phyloP scores from a whole-genome alignment of 106 monocot genomes.

The Acorus gramineus region DNA sequence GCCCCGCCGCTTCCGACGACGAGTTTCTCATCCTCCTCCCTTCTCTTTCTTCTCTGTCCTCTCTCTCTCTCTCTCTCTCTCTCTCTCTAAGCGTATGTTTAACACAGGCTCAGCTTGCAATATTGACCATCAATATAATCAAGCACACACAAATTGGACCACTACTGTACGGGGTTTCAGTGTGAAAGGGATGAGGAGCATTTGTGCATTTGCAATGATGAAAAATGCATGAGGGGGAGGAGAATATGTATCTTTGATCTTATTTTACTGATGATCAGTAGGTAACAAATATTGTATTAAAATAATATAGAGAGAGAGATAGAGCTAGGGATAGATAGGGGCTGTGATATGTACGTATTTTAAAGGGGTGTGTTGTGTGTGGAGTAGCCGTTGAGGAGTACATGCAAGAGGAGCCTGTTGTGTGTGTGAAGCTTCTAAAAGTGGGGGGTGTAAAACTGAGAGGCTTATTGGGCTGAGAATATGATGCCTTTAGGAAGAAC shows the following conservation, averaged over 20 bases:
- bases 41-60: not conserved
- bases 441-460: no score
- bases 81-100: no score
- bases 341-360: not conserved
- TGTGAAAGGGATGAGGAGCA: not conserved
- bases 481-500: no score
- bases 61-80: no score
- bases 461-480: no score
- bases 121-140: not conserved
- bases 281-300: no score
- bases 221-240: not conserved
- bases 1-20: conserved; percentile 13
- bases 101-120: no score
- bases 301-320: conserved; percentile 1
- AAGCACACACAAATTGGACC: not conserved
- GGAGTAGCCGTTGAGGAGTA: not conserved
- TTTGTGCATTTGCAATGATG: not conserved
- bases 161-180: no score
- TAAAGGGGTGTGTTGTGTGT: not conserved
- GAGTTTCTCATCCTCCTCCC: conserved; percentile 13
- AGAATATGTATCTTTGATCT: not conserved
- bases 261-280: no score
- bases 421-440: no score
- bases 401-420: conserved; percentile 5
- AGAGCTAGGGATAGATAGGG: not conserved